A percentile compares a stretch with the other conserved stretches of the same genome.
Evolutionary conservation across 129 eudicot genomes (phyloP).

Genomic region (Flaveria ramosissima): DNA sequence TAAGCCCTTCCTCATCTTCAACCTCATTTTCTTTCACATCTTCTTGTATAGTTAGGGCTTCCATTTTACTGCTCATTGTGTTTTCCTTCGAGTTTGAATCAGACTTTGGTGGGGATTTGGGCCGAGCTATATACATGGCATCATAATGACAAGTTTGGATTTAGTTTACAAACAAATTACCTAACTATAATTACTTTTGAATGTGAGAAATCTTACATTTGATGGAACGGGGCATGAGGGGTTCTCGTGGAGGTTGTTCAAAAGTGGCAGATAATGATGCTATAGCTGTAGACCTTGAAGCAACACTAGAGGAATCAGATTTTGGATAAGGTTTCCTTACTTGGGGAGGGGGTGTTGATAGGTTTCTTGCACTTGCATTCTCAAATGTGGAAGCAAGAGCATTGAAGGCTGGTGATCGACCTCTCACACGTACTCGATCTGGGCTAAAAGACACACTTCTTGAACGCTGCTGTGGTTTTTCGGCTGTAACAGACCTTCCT

Average conservation of each 20-base stretch:
- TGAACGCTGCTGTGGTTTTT: conserved; percentile 91
- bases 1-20: conserved; percentile 88
- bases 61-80: conserved; percentile 55
- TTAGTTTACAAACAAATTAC: background rate
- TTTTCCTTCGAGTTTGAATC: conserved; percentile 60
- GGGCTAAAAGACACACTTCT: conserved; percentile 82
- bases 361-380: conserved; percentile 70
- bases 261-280: conserved; percentile 63
- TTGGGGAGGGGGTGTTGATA: conserved; percentile 98
- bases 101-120: conserved; percentile 53
- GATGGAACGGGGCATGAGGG: conserved; percentile 62
- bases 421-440: conserved; percentile 84
- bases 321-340: conserved; percentile 67
- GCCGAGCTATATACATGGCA: conserved; percentile 42
- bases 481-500: conserved; percentile 75
- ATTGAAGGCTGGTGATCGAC: conserved; percentile 95
- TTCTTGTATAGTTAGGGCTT: conserved; percentile 69
- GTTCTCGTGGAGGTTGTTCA: conserved; percentile 58
- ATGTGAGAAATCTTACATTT: conserved; percentile 53
- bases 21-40: conserved; percentile 76
- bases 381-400: conserved; percentile 97
- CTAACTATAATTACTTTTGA: background rate
- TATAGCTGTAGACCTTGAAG: conserved; percentile 64
- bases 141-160: conserved; percentile 16
- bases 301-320: conserved; percentile 56